Evolutionary conservation across 768 basidiomycete genomes (phyloP).

Genomic region (Inosperma sp.): DNA sequence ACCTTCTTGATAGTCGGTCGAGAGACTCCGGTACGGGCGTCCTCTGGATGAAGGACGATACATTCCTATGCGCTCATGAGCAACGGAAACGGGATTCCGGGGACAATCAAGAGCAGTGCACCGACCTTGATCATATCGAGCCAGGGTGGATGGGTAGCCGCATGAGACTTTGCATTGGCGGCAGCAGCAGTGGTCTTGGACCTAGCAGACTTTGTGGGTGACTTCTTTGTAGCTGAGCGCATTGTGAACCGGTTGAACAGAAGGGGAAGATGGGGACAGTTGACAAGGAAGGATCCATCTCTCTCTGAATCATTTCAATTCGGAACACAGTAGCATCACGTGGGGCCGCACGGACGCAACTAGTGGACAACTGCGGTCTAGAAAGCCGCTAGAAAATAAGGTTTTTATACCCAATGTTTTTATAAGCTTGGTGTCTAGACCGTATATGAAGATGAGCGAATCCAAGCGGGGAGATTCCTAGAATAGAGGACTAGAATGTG

Average conservation of each 20-base stretch:
- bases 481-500: no score
- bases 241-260: conserved; percentile 15
- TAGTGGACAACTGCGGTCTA: background rate
- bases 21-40: conserved; percentile 72
- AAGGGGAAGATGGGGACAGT: conserved; percentile 15
- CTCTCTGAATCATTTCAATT: conserved; percentile 21
- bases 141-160: conserved; percentile 54
- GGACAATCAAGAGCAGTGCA: no score
- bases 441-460: no score
- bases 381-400: background rate
- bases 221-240: conserved; percentile 35
- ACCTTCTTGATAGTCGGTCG: conserved; percentile 81
- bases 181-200: conserved; percentile 35
- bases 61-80: conserved; percentile 48
- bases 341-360: conserved; percentile 30
- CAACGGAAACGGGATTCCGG: no score
- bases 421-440: no score
- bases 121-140: conserved; percentile 78
- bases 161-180: conserved; percentile 35
- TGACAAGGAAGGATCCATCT: conserved; percentile 17
- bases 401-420: no score
- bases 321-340: conserved; percentile 27
- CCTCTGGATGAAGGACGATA: conserved; percentile 66
- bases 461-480: no score
- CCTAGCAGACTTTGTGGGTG: conserved; percentile 14